Conservation (phyloP, 2,329 filamentous ascomycete genomes). For the Aspergillus aculeatinus region DNA sequence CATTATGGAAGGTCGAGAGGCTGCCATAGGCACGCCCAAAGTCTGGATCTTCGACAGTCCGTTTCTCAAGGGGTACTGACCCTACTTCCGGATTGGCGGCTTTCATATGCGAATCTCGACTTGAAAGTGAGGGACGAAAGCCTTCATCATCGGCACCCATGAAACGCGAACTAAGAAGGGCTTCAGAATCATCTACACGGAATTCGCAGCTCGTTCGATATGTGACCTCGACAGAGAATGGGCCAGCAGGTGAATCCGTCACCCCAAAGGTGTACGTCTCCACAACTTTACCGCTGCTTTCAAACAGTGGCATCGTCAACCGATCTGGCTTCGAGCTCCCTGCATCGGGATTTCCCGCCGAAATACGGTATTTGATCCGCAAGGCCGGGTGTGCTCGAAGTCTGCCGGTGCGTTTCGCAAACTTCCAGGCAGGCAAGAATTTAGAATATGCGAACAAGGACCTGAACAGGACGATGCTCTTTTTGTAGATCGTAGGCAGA, state of each 20-base stretch:
- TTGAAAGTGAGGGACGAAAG: conserved; percentile 74
- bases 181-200: conserved; percentile 85
- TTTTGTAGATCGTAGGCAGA: conserved; percentile 92
- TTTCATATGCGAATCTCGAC: conserved; percentile 43
- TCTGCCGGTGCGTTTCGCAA: conserved; percentile 73
- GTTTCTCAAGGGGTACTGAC: conserved; percentile 68
- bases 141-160: conserved; percentile 87
- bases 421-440: conserved; percentile 82
- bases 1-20: conserved; percentile 79
- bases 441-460: conserved; percentile 80
- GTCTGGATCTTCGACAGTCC: conserved; percentile 54
- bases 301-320: conserved; percentile 68
- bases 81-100: conserved; percentile 58
- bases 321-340: conserved; percentile 62
- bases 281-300: conserved; percentile 61
- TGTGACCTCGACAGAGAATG: conserved; percentile 75
- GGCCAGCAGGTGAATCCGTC: conserved; percentile 81
- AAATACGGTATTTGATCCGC: conserved; percentile 76
- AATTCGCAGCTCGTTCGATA: conserved; percentile 91
- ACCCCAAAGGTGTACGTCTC: conserved; percentile 79
- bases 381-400: conserved; percentile 63
- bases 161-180: conserved; percentile 86
- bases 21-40: conserved; percentile 83
- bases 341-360: conserved; percentile 55
- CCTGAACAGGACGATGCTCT: conserved; percentile 90